These are phyloP conservation scores for Trichosporon sp. DNA, from an alignment of 1,284 basidiomycete species.

Conservation along the genomic window DNA sequence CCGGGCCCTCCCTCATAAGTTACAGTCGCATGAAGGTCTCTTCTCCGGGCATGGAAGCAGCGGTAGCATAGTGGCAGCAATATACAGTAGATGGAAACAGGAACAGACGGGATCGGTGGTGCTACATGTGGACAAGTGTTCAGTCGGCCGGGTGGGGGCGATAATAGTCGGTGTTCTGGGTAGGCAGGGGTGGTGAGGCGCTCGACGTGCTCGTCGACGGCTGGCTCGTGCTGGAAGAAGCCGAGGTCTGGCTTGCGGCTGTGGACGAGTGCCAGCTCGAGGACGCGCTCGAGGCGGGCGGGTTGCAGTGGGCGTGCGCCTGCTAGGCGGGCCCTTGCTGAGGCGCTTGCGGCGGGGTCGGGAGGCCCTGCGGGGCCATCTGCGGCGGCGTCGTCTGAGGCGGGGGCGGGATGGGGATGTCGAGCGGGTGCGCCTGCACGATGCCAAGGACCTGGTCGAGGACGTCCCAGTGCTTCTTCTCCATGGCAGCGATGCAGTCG, in stretches of 20 bases:
- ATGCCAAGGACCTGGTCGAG: neutral
- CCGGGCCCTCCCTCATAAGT: neutral
- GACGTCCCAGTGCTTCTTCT: neutral
- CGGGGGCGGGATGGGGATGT: neutral
- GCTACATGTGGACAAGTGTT: neutral
- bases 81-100: neutral
- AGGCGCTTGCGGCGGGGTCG: neutral
- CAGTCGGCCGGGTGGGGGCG: neutral
- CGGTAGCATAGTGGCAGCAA: neutral
- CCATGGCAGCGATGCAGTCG: slow-evolving; percentile 20
- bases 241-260: too few relatives aligned
- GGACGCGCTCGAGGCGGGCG: neutral
- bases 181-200: too few relatives aligned
- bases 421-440: slow-evolving; percentile 1
- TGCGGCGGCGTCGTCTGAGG: neutral
- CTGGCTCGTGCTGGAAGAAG: too few relatives aligned
- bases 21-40: neutral
- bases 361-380: neutral
- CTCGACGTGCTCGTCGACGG: too few relatives aligned
- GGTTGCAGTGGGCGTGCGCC: neutral
- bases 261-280: neutral
- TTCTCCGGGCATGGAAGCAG: neutral
- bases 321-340: neutral
- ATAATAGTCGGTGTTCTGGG: neutral
- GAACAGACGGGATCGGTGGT: neutral